Conservation (phyloP, 2,329 filamentous ascomycete genomes). For the Aspergillaceae sp. region DNA sequence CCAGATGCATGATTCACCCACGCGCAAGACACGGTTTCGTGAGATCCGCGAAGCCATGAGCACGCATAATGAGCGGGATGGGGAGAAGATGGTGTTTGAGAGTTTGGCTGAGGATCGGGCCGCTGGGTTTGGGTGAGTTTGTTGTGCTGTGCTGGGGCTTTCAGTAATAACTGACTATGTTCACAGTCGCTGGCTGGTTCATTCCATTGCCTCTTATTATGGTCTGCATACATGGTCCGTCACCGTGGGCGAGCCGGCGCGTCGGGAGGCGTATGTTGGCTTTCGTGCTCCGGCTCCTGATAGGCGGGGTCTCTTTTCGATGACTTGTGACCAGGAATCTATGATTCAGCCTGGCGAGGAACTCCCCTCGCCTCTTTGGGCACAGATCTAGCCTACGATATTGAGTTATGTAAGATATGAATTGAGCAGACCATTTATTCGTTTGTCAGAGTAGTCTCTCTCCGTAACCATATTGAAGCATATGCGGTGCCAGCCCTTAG, state of each 20-base stretch:
- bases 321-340: constrained; percentile 19
- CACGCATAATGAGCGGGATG: constrained; percentile 37
- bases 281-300: constrained; percentile 38
- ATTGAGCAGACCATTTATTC: no score
- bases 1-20: constrained; percentile 52
- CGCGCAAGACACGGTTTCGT: constrained; percentile 46
- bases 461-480: no score
- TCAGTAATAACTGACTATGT: constrained; percentile 8
- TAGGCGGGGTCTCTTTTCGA: constrained; percentile 16
- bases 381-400: constrained; percentile 11
- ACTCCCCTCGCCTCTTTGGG: constrained; percentile 31
- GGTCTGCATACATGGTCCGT: constrained; percentile 77
- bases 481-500: no score
- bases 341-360: constrained; percentile 27
- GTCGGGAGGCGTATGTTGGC: constrained; percentile 75
- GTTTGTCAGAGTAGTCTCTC: no score
- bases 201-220: constrained; percentile 88
- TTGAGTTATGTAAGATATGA: no score
- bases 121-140: constrained; percentile 69
- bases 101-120: constrained; percentile 64
- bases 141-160: no score
- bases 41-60: constrained; percentile 31
- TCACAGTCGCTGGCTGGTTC: constrained; percentile 76
- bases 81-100: constrained; percentile 71
- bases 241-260: constrained; percentile 59